phyloP scores from a whole-genome alignment of 2,329 filamentous ascomycete genomes.

The Ophiostoma himal-ulmi region DNA sequence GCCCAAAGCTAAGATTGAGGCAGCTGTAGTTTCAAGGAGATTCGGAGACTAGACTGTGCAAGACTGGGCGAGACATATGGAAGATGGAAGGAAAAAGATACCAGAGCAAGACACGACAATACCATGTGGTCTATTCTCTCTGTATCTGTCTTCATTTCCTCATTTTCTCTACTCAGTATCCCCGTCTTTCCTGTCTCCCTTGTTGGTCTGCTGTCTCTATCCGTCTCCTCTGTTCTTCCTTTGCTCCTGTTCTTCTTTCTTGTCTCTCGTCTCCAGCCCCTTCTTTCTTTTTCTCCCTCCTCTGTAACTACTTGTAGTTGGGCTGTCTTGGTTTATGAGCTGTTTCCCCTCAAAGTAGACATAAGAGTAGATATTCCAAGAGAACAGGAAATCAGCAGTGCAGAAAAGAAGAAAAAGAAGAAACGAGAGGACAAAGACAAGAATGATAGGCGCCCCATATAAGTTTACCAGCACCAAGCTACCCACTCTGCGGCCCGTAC shows the following conservation, averaged over 20 bases:
- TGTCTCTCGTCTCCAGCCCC: background rate
- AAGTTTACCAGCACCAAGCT: background rate
- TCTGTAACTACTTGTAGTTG: background rate
- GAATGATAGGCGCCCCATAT: constrained; percentile 2
- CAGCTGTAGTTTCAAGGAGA: constrained; percentile 7
- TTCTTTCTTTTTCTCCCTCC: background rate
- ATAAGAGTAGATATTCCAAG: background rate
- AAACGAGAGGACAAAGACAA: background rate
- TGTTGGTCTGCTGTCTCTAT: too few relatives aligned
- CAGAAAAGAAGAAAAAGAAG: background rate
- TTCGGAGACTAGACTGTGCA: background rate
- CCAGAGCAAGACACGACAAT: background rate
- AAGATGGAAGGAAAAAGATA: background rate
- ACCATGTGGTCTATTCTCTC: background rate
- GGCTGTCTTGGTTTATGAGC: background rate
- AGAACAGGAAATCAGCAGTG: too few relatives aligned
- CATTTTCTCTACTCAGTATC: background rate
- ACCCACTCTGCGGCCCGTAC: constrained; percentile 8
- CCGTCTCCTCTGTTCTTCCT: background rate
- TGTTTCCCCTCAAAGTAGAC: background rate
- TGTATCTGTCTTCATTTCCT: background rate
- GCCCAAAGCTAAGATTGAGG: background rate
- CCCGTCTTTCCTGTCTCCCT: too few relatives aligned
- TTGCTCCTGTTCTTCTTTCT: background rate
- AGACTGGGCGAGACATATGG: background rate